phyloP scores from a whole-genome alignment of 352 stramenopile species.

The Blastocystis sp. region DNA sequence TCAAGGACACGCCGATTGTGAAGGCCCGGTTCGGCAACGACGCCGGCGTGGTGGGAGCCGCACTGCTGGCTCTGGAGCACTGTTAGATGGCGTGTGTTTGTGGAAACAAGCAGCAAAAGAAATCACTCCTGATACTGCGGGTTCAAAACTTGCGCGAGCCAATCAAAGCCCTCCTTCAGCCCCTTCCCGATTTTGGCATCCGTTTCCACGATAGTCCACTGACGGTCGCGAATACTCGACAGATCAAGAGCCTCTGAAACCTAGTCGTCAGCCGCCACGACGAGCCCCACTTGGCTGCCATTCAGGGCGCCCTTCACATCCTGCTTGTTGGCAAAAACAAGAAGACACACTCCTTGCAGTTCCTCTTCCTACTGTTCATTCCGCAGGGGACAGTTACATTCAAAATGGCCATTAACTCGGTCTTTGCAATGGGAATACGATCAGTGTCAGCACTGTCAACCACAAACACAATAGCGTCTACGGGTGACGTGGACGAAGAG shows the following conservation, averaged over 20 bases:
- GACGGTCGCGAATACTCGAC: slow-evolving; percentile 92
- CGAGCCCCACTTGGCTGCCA: slow-evolving; percentile 69
- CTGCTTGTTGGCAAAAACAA: slow-evolving; percentile 99
- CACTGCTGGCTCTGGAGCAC: slow-evolving; percentile 46
- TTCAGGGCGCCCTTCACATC: slow-evolving; percentile 89
- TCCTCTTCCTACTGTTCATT: slow-evolving; percentile 86
- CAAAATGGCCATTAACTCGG: slow-evolving; percentile 94
- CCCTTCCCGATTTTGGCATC: slow-evolving; percentile 93
- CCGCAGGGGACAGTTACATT: slow-evolving; percentile 74
- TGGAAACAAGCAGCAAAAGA: background rate
- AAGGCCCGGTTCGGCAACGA: slow-evolving; percentile 38
- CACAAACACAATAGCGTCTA: slow-evolving; percentile 78
- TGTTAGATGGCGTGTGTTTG: slow-evolving; percentile 54
- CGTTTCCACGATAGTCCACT: slow-evolving; percentile 99
- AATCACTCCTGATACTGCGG: slow-evolving; percentile 19
- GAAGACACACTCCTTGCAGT: slow-evolving; percentile 93
- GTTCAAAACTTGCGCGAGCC: slow-evolving; percentile 73
- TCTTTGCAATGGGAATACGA: slow-evolving; percentile 90
- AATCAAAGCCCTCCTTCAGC: slow-evolving; percentile 99
- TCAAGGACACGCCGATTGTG: slow-evolving; percentile 66
- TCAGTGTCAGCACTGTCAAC: slow-evolving; percentile 91
- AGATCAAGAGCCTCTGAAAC: slow-evolving; percentile 89
- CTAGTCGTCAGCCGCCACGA: slow-evolving; percentile 36
- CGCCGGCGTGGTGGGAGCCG: slow-evolving; percentile 58
- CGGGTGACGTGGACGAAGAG: slow-evolving; percentile 80